Evolutionary conservation across 805 yeast species (phyloP).

Genomic region (Debaryomyces prosopidis): DNA sequence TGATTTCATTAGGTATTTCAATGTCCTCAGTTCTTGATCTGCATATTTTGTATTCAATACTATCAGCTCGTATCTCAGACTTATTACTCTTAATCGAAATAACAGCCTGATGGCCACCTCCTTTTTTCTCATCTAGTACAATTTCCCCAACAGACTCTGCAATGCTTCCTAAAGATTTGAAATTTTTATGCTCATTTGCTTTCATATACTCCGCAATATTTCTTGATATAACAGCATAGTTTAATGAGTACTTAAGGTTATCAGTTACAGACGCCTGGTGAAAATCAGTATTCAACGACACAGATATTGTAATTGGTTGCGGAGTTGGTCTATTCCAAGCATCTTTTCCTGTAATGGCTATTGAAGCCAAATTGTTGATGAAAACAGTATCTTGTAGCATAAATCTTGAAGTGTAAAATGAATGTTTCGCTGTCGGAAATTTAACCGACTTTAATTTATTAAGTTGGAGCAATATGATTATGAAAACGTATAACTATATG

Average conservation of each 20-base stretch:
- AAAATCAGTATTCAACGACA: conserved; percentile 66
- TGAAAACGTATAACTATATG: no score
- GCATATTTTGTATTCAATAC: conserved; percentile 41
- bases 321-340: conserved; percentile 69
- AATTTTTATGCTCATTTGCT: conserved; percentile 37
- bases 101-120: conserved; percentile 47
- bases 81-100: conserved; percentile 47
- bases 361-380: conserved; percentile 58
- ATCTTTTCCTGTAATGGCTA: conserved; percentile 69
- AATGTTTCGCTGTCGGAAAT: conserved; percentile 11
- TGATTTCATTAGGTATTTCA: conserved; percentile 21
- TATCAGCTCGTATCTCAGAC: conserved; percentile 59
- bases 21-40: conserved; percentile 24
- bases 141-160: conserved; percentile 49
- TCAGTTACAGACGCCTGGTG: conserved; percentile 75
- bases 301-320: conserved; percentile 64
- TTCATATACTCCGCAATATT: conserved; percentile 57
- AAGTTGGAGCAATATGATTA: conserved; percentile 1
- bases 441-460: conserved; percentile 11
- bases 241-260: conserved; percentile 78
- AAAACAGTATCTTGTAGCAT: conserved; percentile 38
- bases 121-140: conserved; percentile 43
- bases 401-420: conserved; percentile 11
- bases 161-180: conserved; percentile 43
- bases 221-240: conserved; percentile 82